These are phyloP conservation scores for Nematocida ausubeli DNA, from an alignment of 371 early-diverging fungal species.

Conservation along the genomic window DNA sequence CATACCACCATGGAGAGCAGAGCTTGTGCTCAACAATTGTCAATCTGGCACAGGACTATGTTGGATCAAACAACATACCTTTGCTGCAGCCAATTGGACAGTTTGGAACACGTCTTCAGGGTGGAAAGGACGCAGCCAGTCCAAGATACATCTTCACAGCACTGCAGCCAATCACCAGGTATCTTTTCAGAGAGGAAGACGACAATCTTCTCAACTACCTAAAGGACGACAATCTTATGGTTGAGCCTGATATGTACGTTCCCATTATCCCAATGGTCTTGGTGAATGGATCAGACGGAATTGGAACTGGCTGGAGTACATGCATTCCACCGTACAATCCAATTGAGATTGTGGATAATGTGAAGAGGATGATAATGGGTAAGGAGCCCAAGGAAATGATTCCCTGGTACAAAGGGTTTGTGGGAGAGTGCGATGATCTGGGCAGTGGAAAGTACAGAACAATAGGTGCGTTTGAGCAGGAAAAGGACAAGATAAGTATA, in stretches of 20 bases:
- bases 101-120: slow-evolving; percentile 87
- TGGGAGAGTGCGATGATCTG: slow-evolving; percentile 65
- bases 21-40: slow-evolving; percentile 84
- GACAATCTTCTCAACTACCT: slow-evolving; percentile 80
- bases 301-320: slow-evolving; percentile 84
- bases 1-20: slow-evolving; percentile 96
- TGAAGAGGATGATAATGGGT: slow-evolving; percentile 76
- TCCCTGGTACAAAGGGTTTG: slow-evolving; percentile 94
- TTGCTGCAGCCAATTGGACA: slow-evolving; percentile 84
- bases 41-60: slow-evolving; percentile 90
- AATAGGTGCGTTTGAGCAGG: slow-evolving; percentile 73
- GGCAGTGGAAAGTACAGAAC: slow-evolving; percentile 72
- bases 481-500: slow-evolving; percentile 76
- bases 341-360: slow-evolving; percentile 80
- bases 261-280: slow-evolving; percentile 93
- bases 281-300: slow-evolving; percentile 93
- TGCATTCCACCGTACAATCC: slow-evolving; percentile 79
- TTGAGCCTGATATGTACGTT: slow-evolving; percentile 93
- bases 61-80: slow-evolving; percentile 89
- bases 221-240: slow-evolving; percentile 83
- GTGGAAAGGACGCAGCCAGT: slow-evolving; percentile 94
- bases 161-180: slow-evolving; percentile 75
- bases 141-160: slow-evolving; percentile 92
- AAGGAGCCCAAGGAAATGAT: slow-evolving; percentile 75
- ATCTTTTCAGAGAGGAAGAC: slow-evolving; percentile 79